Evolutionary conservation across 2,329 filamentous ascomycete species (phyloP).

Genomic region (Nemania sp.): DNA sequence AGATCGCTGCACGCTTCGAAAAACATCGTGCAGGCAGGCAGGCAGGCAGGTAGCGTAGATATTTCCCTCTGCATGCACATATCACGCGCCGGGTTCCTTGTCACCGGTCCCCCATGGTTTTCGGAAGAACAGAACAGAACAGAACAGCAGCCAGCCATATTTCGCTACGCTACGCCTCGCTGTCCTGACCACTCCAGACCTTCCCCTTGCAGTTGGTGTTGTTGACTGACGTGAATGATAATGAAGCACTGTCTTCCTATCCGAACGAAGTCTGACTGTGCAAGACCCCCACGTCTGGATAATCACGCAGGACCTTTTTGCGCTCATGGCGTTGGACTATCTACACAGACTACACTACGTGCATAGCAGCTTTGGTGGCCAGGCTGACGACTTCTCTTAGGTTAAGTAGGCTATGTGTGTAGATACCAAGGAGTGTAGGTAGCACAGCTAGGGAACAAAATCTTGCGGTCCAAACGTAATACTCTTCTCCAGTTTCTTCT

Average conservation of each 20-base stretch:
- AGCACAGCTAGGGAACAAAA: background rate
- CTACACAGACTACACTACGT: no score
- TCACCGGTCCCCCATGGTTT: constrained; percentile 3
- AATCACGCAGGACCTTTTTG: constrained; percentile 14
- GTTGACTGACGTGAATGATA: constrained; percentile 8
- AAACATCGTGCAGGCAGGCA: background rate
- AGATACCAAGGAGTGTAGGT: background rate
- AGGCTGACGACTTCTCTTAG: background rate
- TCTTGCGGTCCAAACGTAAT: background rate
- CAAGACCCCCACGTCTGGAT: constrained; percentile 20
- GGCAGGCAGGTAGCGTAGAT: background rate
- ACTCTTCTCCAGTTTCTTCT: background rate
- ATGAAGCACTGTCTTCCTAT: background rate
- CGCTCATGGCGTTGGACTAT: background rate
- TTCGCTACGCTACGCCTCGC: background rate
- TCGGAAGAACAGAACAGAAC: background rate
- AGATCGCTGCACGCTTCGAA: constrained; percentile 10
- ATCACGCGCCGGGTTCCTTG: background rate
- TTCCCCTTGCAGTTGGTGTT: constrained; percentile 24
- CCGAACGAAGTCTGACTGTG: constrained; percentile 13
- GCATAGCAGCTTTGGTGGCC: background rate
- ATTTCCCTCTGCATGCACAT: background rate
- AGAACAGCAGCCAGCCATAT: background rate
- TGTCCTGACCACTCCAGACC: constrained; percentile 12
- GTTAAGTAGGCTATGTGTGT: background rate